Percentiles rank a stretch among this genome's conserved stretches.
These are phyloP conservation scores for Tolypocladium capitatum DNA, from an alignment of 2,329 filamentous ascomycete species.

Conservation along the genomic window DNA sequence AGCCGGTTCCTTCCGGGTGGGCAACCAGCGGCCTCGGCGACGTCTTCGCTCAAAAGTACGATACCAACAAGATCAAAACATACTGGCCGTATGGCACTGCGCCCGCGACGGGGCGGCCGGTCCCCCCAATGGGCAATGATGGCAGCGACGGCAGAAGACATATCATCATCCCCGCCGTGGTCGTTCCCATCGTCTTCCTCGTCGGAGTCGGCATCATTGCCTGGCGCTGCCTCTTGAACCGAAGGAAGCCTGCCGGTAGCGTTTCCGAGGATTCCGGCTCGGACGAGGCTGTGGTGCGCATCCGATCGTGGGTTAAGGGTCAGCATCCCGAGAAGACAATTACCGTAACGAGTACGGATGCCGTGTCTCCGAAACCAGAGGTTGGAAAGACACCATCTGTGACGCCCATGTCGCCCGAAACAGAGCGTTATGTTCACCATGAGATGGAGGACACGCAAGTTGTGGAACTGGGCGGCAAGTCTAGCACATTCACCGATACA, in stretches of 20 bases:
- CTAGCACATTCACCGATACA: neutral
- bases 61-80: slow-evolving; percentile 38
- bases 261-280: slow-evolving; percentile 25
- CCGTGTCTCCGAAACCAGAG: slow-evolving; percentile 25
- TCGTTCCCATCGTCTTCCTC: slow-evolving; percentile 4
- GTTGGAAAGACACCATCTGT: slow-evolving; percentile 20
- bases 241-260: slow-evolving; percentile 17
- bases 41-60: slow-evolving; percentile 44
- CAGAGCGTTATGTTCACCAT: slow-evolving; percentile 5
- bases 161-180: slow-evolving; percentile 6
- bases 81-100: slow-evolving; percentile 44
- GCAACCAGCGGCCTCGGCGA: slow-evolving; percentile 29
- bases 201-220: slow-evolving; percentile 26
- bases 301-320: slow-evolving; percentile 39
- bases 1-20: slow-evolving; percentile 48
- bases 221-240: slow-evolving; percentile 38
- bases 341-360: slow-evolving; percentile 30
- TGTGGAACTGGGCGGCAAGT: slow-evolving; percentile 35
- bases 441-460: slow-evolving; percentile 32
- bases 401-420: slow-evolving; percentile 1
- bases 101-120: slow-evolving; percentile 7
- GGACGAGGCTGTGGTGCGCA: slow-evolving; percentile 32
- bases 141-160: slow-evolving; percentile 9
- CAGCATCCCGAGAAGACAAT: slow-evolving; percentile 29
- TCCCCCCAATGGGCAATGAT: slow-evolving; percentile 5